phyloP scores from a whole-genome alignment of 495 filamentous ascomycete species.

The Astrothelium macrocarpum region DNA sequence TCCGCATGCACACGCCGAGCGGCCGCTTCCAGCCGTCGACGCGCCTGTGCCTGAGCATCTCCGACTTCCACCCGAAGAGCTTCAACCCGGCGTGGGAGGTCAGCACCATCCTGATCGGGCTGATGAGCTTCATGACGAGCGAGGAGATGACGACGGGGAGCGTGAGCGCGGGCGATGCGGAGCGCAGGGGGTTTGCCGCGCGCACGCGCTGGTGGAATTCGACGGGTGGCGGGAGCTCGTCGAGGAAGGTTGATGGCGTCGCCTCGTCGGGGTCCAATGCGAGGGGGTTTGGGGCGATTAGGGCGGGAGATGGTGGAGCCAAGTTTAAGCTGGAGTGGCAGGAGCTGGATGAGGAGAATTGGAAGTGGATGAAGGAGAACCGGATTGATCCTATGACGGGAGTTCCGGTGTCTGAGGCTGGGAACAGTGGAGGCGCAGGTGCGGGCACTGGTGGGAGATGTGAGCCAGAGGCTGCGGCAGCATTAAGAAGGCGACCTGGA shows the following conservation, averaged over 20 bases:
- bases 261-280: conserved; percentile 23
- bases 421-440: conserved; percentile 57
- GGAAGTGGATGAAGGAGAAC: conserved; percentile 81
- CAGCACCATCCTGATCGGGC: conserved; percentile 86
- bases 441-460: conserved; percentile 75
- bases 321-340: conserved; percentile 87
- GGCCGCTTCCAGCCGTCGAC: conserved; percentile 90
- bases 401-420: conserved; percentile 54
- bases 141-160: conserved; percentile 98
- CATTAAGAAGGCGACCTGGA: conserved; percentile 69
- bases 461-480: conserved; percentile 61
- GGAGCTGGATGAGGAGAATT: conserved; percentile 83
- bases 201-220: conserved; percentile 93
- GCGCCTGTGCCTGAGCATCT: conserved; percentile 87
- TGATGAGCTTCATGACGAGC: conserved; percentile 94
- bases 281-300: conserved; percentile 52
- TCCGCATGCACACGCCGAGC: conserved; percentile 96
- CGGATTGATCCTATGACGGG: conserved; percentile 74
- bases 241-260: conserved; percentile 39
- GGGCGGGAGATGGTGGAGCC: conserved; percentile 80
- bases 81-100: conserved; percentile 99
- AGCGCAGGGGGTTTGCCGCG: conserved; percentile 68
- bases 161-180: conserved; percentile 65
- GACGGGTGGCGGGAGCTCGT: conserved; percentile 80
- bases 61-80: conserved; percentile 91